These are phyloP conservation scores for Colletotrichum falcatum DNA, from an alignment of 2,329 filamentous ascomycete genomes.

Conservation along the genomic window DNA sequence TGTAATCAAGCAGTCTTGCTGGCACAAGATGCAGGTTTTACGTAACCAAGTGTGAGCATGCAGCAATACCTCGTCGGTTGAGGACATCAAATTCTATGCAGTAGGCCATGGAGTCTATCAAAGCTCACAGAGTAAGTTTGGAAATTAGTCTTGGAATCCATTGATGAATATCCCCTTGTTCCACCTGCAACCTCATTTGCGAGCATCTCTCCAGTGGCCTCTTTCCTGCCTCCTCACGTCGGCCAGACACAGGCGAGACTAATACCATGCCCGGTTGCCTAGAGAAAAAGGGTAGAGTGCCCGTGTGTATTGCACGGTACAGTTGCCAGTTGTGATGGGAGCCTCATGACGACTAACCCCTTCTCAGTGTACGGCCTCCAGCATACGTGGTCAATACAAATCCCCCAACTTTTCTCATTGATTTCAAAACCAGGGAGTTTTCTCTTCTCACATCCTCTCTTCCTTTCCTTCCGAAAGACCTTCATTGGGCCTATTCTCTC, in stretches of 20 bases:
- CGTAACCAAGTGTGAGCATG: neutral
- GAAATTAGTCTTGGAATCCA: neutral
- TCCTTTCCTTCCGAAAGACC: neutral
- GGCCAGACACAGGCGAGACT: too few species aligned
- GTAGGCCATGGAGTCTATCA: neutral
- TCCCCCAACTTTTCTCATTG: too few species aligned
- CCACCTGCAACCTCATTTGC: neutral
- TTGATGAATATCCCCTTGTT: neutral
- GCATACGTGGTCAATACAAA: neutral
- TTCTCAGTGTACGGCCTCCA: neutral
- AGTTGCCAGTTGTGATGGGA: too few species aligned
- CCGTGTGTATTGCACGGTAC: neutral
- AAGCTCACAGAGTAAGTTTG: accelerated
- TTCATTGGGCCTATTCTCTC: neutral
- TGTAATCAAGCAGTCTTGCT: neutral
- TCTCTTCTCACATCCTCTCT: neutral
- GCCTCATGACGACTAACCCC: neutral
- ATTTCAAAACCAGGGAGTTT: too few species aligned
- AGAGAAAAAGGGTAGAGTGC: neutral
- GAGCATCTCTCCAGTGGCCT: too few species aligned
- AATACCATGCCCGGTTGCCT: neutral
- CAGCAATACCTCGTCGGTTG: too few species aligned
- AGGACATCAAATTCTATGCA: too few species aligned
- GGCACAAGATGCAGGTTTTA: neutral
- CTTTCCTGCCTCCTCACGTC: neutral